Evolutionary conservation across 768 basidiomycete genomes (phyloP).

Genomic region (Termitomyces sp.): DNA sequence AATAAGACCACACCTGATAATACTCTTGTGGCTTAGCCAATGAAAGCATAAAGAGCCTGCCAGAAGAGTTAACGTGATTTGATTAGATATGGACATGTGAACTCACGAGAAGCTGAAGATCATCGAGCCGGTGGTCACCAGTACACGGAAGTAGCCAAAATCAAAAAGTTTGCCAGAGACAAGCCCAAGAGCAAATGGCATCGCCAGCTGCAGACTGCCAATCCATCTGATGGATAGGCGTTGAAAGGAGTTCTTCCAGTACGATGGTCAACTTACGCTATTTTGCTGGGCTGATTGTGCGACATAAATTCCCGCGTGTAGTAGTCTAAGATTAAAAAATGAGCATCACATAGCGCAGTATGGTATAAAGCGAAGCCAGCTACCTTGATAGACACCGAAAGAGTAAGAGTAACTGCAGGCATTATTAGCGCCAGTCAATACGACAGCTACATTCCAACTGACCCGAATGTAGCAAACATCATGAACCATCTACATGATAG

Average conservation of each 20-base stretch:
- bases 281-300: conserved; percentile 7
- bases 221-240: conserved; percentile 14
- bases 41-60: conserved; percentile 34
- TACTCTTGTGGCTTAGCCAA: conserved; percentile 30
- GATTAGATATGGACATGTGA: background rate
- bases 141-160: conserved; percentile 12
- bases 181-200: conserved; percentile 17
- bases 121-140: conserved; percentile 11
- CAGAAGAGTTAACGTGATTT: background rate
- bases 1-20: conserved; percentile 18
- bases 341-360: background rate
- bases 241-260: background rate
- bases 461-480: conserved; percentile 14
- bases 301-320: conserved; percentile 9
- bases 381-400: conserved; percentile 14
- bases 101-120: conserved; percentile 17
- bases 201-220: conserved; percentile 18
- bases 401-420: conserved; percentile 9
- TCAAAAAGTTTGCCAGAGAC: conserved; percentile 18
- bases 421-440: background rate
- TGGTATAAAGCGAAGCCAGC: background rate
- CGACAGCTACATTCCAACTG: background rate
- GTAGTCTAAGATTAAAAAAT: background rate
- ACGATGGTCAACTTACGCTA: conserved; percentile 1
- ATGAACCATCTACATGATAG: conserved; percentile 9